Evolutionary conservation across 768 basidiomycete species (phyloP).

Genomic region (Coprinopsis sp.): DNA sequence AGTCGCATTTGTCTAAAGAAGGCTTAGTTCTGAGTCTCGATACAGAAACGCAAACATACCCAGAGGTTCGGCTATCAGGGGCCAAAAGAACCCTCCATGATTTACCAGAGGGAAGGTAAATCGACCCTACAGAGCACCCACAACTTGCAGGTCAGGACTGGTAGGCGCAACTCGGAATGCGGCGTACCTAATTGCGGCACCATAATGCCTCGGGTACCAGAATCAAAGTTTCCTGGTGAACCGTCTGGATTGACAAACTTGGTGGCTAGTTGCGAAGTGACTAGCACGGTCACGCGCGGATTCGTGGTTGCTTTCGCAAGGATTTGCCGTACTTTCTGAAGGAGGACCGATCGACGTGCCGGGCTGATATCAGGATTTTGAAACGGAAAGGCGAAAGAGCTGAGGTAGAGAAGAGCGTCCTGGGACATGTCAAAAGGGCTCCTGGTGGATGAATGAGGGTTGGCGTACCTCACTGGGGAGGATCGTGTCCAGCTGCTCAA

Average conservation of each 20-base stretch:
- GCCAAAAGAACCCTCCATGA: conserved; percentile 33
- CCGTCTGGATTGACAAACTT: conserved; percentile 65
- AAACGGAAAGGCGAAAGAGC: conserved; percentile 65
- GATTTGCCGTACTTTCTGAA: conserved; percentile 49
- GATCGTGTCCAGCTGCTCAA: conserved; percentile 47
- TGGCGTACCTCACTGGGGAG: conserved; percentile 45
- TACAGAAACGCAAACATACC: conserved; percentile 24
- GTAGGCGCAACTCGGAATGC: not conserved
- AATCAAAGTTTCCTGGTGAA: conserved; percentile 59
- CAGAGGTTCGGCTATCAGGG: conserved; percentile 28
- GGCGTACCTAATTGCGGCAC: conserved; percentile 57
- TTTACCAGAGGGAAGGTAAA: conserved; percentile 36
- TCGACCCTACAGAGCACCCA: conserved; percentile 31
- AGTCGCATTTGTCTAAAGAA: conserved; percentile 11
- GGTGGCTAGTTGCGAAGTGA: conserved; percentile 39
- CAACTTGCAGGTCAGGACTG: too few relatives aligned
- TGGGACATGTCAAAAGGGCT: conserved; percentile 17
- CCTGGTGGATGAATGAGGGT: not conserved
- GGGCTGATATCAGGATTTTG: conserved; percentile 41
- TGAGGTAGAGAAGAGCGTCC: conserved; percentile 60
- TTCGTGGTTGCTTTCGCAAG: conserved; percentile 47
- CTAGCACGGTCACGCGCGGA: conserved; percentile 44
- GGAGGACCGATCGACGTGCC: conserved; percentile 35
- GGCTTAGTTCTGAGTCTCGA: not conserved
- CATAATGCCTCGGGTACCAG: conserved; percentile 58